Base-by-base conservation (phyloP, 1,284 basidiomycete genomes). In the Gymnopus androsaceus region DNA sequence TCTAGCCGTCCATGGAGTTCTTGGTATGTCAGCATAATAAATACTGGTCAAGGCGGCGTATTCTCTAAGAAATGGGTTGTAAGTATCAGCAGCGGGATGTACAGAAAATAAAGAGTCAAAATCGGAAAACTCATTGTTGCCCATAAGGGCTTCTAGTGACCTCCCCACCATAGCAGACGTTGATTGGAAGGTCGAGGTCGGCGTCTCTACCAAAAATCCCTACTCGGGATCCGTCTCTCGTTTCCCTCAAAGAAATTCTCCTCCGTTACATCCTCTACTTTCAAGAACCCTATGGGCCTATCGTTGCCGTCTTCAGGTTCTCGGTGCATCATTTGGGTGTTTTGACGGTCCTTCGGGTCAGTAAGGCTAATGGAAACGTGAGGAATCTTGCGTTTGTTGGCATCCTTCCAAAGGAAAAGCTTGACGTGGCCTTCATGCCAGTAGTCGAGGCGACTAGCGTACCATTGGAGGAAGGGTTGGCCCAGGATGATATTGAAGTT, bases 361-460 rank as follows among this genome's bases (percentile, higher is more conserved):
- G 34, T 38, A 8, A 51, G 6, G 6, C 4, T 19, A n/a, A 51
- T 34, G 3, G 14, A 12, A 34, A 51, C 23, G 4, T 52, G 41
- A 1, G 55, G 48, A 9, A 17, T 7, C 9, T 27, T n/a, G 4
- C 47, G 28, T 2, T 42, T 25, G 1, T 61, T 57, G 0, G 61
- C 59, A 11, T 62, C 55, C 7, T 60, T 45, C 67, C 69, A 69
- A 0, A 68, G 21, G 5, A 47, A 44, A 23, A 68, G 47, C 11
- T 55, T 53, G 31, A 63, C 58, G 0, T 36, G 7, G 1, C 62
- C 62, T 1, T 19, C 5, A 2, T 58, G 21, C 5, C 40, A 25
- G 37, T 68, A 71, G 19, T 63, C 49, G 25, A 71, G 60, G 1
- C 38, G 28, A 0, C 59, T 61, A 0, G 60, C 55, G 46, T 59